Conservation (phyloP, 2,329 filamentous ascomycete genomes). For the Aspergillus uvarum region DNA sequence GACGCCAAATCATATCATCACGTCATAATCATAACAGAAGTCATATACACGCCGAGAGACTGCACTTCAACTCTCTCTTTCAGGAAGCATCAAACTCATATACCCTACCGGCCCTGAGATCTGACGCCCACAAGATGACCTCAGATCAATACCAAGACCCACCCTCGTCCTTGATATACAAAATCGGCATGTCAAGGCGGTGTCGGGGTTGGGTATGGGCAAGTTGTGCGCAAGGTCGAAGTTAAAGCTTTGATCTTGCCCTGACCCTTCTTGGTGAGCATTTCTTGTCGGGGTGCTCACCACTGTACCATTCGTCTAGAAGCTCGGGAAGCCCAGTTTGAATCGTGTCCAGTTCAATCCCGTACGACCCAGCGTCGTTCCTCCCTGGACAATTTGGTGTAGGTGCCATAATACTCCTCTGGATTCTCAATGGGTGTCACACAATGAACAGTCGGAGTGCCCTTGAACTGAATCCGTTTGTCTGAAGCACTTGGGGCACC, state of each 20-base stretch:
- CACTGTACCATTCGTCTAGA: background rate
- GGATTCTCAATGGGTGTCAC: slow-evolving; percentile 51
- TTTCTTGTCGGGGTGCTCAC: background rate
- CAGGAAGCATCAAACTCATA: slow-evolving; percentile 5
- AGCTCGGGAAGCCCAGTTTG: background rate
- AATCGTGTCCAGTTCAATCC: slow-evolving; percentile 28
- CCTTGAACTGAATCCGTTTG: slow-evolving; percentile 46
- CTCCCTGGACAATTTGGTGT: slow-evolving; percentile 47
- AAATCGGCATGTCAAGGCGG: slow-evolving; percentile 4
- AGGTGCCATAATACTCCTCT: slow-evolving; percentile 50
- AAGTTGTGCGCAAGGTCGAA: background rate
- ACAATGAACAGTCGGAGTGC: slow-evolving; percentile 46
- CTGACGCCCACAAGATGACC: background rate
- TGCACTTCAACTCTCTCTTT: background rate
- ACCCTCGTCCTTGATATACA: slow-evolving; percentile 1
- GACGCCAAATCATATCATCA: slow-evolving; percentile 22
- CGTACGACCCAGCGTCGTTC: slow-evolving; percentile 47
- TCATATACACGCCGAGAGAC: slow-evolving; percentile 19
- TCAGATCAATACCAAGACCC: background rate
- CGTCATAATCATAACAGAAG: slow-evolving; percentile 24
- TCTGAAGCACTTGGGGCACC: slow-evolving; percentile 18
- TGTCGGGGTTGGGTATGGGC: slow-evolving; percentile 9
- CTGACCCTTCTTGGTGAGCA: background rate
- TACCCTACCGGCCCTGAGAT: slow-evolving; percentile 2
- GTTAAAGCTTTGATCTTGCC: background rate